Conservation (phyloP, 2,329 filamentous ascomycete genomes). For the Colletotrichum musae region DNA sequence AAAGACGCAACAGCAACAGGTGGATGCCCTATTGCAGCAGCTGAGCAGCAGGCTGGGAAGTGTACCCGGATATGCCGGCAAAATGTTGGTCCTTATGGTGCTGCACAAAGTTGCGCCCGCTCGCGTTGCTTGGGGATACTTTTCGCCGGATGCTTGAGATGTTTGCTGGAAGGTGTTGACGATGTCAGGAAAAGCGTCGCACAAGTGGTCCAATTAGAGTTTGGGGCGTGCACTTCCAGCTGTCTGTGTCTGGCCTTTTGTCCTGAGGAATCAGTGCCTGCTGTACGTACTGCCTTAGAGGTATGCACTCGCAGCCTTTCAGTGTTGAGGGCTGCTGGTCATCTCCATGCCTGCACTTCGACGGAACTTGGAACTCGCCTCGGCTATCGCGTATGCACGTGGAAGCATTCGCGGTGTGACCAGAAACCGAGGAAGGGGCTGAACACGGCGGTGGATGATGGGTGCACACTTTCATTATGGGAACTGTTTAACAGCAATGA, state of each 20-base stretch:
- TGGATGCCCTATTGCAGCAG: slow-evolving; percentile 30
- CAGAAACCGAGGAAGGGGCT: too few relatives aligned
- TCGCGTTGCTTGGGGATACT: background rate
- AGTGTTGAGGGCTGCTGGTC: background rate
- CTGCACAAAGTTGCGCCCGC: background rate
- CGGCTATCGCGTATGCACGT: too few relatives aligned
- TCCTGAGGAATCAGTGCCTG: slow-evolving; percentile 26
- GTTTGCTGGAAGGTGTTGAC: background rate
- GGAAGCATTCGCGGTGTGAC: too few relatives aligned
- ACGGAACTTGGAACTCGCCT: too few relatives aligned
- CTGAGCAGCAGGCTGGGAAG: slow-evolving; percentile 26
- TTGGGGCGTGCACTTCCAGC: slow-evolving; percentile 30
- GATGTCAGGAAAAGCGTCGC: slow-evolving; percentile 4
- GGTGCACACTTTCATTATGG: too few relatives aligned
- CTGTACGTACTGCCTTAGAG: slow-evolving; percentile 11
- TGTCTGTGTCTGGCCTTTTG: background rate
- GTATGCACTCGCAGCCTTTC: background rate
- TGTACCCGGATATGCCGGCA: slow-evolving; percentile 5
- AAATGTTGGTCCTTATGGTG: background rate
- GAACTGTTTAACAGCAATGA: too few relatives aligned
- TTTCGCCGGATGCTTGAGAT: background rate
- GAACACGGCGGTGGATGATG: too few relatives aligned
- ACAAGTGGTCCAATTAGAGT: slow-evolving; percentile 34
- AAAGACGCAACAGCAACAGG: slow-evolving; percentile 17
- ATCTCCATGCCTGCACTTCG: too few relatives aligned